Conservation (phyloP, 2,329 filamentous ascomycete species). For the Cytospora piceicola region DNA sequence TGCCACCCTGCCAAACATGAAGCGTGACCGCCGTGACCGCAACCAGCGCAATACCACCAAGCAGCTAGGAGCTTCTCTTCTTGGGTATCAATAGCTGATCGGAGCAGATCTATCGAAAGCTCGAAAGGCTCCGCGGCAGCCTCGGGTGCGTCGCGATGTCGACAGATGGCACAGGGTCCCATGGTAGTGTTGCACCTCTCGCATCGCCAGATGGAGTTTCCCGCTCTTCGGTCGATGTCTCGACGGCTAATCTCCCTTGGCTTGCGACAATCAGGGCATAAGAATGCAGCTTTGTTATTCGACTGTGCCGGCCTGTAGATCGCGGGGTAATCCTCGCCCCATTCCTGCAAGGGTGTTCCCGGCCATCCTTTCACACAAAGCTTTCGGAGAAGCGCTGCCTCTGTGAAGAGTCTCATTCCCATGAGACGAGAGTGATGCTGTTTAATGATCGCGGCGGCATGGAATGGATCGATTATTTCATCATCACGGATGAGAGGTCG, state of each 20-base stretch:
- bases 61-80: slow-evolving; percentile 42
- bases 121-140: slow-evolving; percentile 34
- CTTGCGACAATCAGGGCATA: slow-evolving; percentile 60
- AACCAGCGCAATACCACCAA: slow-evolving; percentile 69
- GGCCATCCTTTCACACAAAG: slow-evolving; percentile 63
- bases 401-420: slow-evolving; percentile 62
- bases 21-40: slow-evolving; percentile 65
- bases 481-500: slow-evolving; percentile 59
- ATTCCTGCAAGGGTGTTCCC: slow-evolving; percentile 49
- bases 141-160: slow-evolving; percentile 53
- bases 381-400: slow-evolving; percentile 65
- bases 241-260: slow-evolving; percentile 56
- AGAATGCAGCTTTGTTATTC: slow-evolving; percentile 56
- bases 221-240: slow-evolving; percentile 38
- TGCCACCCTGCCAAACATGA: slow-evolving; percentile 66
- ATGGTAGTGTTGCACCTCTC: slow-evolving; percentile 58
- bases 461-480: slow-evolving; percentile 57
- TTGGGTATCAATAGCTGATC: not conserved
- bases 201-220: slow-evolving; percentile 58
- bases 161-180: slow-evolving; percentile 63
- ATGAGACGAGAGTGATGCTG: slow-evolving; percentile 65
- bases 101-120: slow-evolving; percentile 9
- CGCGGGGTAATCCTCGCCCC: slow-evolving; percentile 58
- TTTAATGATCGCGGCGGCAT: slow-evolving; percentile 59
- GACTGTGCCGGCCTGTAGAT: slow-evolving; percentile 60